phyloP scores from a whole-genome alignment of 768 basidiomycete species.

The Tephrocybe sp. region DNA sequence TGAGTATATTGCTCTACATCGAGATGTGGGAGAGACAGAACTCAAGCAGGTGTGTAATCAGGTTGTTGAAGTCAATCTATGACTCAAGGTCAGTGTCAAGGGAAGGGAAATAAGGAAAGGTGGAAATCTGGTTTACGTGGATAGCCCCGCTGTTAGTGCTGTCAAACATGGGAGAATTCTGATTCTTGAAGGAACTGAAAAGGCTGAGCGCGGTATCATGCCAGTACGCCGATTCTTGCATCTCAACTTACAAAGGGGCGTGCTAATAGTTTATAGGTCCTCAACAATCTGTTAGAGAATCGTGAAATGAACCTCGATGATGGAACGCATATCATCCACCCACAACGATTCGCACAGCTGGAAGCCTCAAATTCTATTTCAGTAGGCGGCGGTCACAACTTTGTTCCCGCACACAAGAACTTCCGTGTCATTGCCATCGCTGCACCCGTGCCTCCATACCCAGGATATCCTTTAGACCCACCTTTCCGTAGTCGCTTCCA shows the following conservation, averaged over 20 bases:
- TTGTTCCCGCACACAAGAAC: slow-evolving; percentile 64
- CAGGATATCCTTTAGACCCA: slow-evolving; percentile 64
- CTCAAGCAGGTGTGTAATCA: slow-evolving; percentile 50
- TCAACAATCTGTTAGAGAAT: slow-evolving; percentile 69
- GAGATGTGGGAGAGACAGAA: slow-evolving; percentile 72
- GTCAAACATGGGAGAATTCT: slow-evolving; percentile 64
- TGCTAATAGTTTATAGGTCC: slow-evolving; percentile 29
- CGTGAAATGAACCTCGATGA: slow-evolving; percentile 76
- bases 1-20: slow-evolving; percentile 63
- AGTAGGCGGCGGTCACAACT: slow-evolving; percentile 37
- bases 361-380: slow-evolving; percentile 27
- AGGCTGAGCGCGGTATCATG: slow-evolving; percentile 72
- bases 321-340: slow-evolving; percentile 67
- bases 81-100: slow-evolving; percentile 19
- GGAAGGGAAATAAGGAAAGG: slow-evolving; percentile 61
- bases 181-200: slow-evolving; percentile 69
- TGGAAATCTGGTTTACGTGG: slow-evolving; percentile 63
- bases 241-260: neutral
- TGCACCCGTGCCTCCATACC: slow-evolving; percentile 66
- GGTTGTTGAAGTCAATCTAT: neutral
- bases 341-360: slow-evolving; percentile 53
- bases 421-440: slow-evolving; percentile 71
- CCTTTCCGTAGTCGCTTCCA: slow-evolving; percentile 71
- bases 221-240: slow-evolving; percentile 39
- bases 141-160: slow-evolving; percentile 64